Base-by-base conservation (phyloP, 805 yeast genomes). In the Candida nitratophila region DNA sequence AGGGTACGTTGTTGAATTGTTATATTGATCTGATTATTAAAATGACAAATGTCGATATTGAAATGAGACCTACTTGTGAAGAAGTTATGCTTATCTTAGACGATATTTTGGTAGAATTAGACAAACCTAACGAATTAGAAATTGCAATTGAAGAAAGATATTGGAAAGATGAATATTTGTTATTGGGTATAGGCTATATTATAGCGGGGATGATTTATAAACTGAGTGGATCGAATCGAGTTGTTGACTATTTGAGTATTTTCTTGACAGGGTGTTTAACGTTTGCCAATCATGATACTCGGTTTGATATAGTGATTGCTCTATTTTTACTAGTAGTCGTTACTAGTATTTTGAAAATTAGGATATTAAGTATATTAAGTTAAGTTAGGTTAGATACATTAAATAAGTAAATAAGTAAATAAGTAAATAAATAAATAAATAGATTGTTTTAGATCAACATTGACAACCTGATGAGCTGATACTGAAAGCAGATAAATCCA, bases 1-100 rank as follows among this genome's bases (percentile, higher is more conserved):
- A 40, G 6, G 32, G 37, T 43, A 61, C 59, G 5, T 53, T 79
- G 24, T 58, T 81, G 34, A 53, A 57, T 5, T 57, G 57, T 6
- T 58, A 76, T 55, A 58, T 77, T 1, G 42, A 44, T 8, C 32
- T 60, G 22, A 56, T 59, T 24, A 39, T 47, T n/a, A 3, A 11
- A 19, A 40, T 59, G 51, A 48, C 52, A 14, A 42, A 48, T 54
- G 64, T 20, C 46, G 50, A 67, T 16, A 69, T 74, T 0, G 47
- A 42, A 0, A 45, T 51, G 9, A 68, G 87, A 42, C 74, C 79
- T 8, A 51, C 63, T 4, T 71, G 79, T 1, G 62, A 57, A 0
- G 68, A 69, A 19, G 60, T 77, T 0, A 55, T 72, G 12, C 44
- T 46, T 5, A 45, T 47, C 9, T 44, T 73, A 39, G 20, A 22